These are phyloP conservation scores for Jackrogersella multiformis DNA, from an alignment of 495 filamentous ascomycete genomes.

Conservation along the genomic window DNA sequence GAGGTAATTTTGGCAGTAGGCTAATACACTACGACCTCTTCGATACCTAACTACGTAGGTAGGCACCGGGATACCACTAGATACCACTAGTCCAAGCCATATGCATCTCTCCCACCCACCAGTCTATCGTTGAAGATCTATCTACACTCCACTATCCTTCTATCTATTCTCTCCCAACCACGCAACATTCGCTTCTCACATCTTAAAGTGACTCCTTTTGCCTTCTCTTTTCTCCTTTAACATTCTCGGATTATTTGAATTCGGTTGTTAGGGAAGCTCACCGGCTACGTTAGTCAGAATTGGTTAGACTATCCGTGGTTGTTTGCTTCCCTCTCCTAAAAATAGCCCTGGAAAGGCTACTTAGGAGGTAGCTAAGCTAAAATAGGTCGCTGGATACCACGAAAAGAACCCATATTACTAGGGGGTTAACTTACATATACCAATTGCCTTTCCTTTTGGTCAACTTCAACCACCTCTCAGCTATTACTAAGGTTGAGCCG, in stretches of 20 bases:
- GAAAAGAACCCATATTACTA: constrained; percentile 12
- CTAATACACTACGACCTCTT: neutral
- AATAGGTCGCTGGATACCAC: neutral
- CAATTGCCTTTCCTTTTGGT: constrained; percentile 15
- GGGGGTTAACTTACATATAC: neutral
- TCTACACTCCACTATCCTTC: constrained; percentile 30
- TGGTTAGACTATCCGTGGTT: constrained; percentile 23
- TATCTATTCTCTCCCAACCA: constrained; percentile 23
- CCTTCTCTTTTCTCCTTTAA: constrained; percentile 14
- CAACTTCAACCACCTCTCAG: neutral
- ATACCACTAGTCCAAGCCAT: constrained; percentile 8
- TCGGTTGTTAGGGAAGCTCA: constrained; percentile 41
- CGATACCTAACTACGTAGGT: too few relatives aligned
- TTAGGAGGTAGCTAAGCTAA: constrained; percentile 4
- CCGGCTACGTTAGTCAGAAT: constrained; percentile 33
- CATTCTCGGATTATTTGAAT: constrained; percentile 21
- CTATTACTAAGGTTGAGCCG: constrained; percentile 15
- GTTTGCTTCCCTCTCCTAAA: constrained; percentile 38
- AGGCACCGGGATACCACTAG: neutral
- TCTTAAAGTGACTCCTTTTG: neutral
- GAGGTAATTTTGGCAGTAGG: neutral
- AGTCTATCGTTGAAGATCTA: constrained; percentile 31
- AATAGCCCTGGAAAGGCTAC: constrained; percentile 13
- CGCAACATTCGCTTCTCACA: constrained; percentile 20
- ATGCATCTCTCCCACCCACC: constrained; percentile 4